Conservation (phyloP, 352 stramenopile species). For the Blastocystis sp. region DNA sequence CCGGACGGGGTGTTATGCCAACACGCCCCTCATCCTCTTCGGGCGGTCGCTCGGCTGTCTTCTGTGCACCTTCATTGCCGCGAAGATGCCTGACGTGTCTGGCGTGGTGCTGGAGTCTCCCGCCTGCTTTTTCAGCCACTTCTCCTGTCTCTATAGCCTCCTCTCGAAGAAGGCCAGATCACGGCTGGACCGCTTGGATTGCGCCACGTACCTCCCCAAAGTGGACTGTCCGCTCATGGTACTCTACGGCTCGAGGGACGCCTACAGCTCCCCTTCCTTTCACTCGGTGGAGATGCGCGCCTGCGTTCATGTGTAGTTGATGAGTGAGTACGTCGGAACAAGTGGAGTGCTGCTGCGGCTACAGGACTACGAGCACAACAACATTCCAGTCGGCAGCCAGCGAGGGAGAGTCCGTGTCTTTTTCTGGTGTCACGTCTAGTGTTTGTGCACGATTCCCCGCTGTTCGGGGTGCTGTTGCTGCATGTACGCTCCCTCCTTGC, state of each 20-base stretch:
- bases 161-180: slow-evolving; percentile 8
- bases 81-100: background rate
- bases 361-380: slow-evolving; percentile 43
- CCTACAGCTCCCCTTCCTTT: background rate
- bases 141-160: background rate
- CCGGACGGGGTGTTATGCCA: slow-evolving; percentile 20
- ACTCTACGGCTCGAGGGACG: slow-evolving; percentile 36
- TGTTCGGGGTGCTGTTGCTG: background rate
- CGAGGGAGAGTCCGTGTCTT: background rate
- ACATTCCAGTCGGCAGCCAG: slow-evolving; percentile 40
- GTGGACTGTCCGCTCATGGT: slow-evolving; percentile 26
- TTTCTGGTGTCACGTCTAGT: background rate
- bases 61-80: slow-evolving; percentile 18
- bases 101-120: slow-evolving; percentile 47
- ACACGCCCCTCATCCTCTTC: slow-evolving; percentile 20
- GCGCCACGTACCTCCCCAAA: slow-evolving; percentile 3
- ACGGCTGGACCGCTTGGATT: background rate
- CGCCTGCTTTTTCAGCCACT: background rate
- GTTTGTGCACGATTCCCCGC: background rate
- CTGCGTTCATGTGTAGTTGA: background rate
- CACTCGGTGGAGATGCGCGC: background rate
- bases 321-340: background rate
- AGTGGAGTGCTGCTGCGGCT: background rate
- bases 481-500: background rate
- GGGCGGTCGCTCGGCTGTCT: slow-evolving; percentile 57